Conservation (phyloP, 2,329 filamentous ascomycete species). For the Trichoderma asperellum region DNA sequence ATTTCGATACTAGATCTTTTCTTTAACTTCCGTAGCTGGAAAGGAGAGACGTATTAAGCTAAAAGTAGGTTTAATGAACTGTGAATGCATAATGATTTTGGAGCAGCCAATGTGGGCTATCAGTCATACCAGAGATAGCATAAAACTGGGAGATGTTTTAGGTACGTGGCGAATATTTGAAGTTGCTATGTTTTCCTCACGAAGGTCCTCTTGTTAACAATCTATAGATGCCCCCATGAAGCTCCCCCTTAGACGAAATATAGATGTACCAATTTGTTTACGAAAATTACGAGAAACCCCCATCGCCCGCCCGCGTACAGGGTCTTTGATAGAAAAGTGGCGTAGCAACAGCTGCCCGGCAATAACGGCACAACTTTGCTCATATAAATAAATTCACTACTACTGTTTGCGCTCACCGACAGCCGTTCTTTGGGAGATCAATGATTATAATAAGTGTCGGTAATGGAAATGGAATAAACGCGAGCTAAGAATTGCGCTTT, state of each 20-base stretch:
- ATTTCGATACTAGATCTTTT: too few relatives aligned
- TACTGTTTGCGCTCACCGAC: neutral
- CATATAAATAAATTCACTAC: neutral
- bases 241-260: neutral
- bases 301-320: neutral
- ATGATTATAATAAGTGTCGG: neutral
- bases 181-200: neutral
- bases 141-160: too few relatives aligned
- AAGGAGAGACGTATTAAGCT: too few relatives aligned
- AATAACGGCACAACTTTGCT: neutral
- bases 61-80: neutral
- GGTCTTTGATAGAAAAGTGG: neutral
- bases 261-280: neutral
- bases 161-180: neutral
- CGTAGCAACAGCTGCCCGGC: neutral
- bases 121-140: too few relatives aligned
- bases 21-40: too few relatives aligned
- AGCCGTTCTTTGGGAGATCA: neutral
- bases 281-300: neutral
- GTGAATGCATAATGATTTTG: neutral
- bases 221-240: neutral
- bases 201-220: neutral
- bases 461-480: neutral
- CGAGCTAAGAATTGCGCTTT: neutral
- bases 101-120: neutral